Evolutionary conservation across 148 eudicot genomes (phyloP).

Genomic region (Camellia lanceoleosa): DNA sequence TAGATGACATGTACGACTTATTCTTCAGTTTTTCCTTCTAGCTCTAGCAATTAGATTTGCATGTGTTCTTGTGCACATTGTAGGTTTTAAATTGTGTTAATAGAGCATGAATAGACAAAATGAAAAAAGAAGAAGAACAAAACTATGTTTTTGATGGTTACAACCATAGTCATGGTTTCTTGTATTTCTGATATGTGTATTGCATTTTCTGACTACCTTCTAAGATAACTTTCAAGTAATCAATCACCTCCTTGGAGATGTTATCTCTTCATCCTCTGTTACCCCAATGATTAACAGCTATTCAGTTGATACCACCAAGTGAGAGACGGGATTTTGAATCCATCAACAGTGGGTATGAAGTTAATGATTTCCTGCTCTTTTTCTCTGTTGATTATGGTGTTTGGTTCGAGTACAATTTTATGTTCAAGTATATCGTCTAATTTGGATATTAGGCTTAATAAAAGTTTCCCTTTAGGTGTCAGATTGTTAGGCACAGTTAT

Average conservation of each 20-base stretch:
- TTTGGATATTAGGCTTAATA: no score
- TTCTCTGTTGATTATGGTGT: no score
- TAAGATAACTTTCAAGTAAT: not conserved
- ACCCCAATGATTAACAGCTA: not conserved
- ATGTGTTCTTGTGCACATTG: not conserved
- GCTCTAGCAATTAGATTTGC: not conserved
- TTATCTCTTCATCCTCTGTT: not conserved
- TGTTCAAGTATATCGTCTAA: no score
- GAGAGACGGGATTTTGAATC: no score
- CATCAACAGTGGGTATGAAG: no score
- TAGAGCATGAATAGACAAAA: not conserved
- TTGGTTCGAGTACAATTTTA: no score
- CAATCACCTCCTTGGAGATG: not conserved
- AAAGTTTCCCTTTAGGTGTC: no score
- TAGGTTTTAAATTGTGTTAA: not conserved
- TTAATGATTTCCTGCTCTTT: no score
- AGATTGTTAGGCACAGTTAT: no score
- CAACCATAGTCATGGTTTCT: not conserved
- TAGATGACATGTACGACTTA: not conserved
- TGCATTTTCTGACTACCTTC: not conserved
- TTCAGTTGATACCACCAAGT: not conserved
- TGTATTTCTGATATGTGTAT: not conserved
- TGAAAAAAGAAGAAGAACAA: not conserved
- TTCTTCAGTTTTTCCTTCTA: not conserved
- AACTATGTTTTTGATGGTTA: not conserved